These are phyloP conservation scores for Psophocarpus tetragonolobus DNA, from an alignment of 306 rosid species.

Conservation along the genomic window DNA sequence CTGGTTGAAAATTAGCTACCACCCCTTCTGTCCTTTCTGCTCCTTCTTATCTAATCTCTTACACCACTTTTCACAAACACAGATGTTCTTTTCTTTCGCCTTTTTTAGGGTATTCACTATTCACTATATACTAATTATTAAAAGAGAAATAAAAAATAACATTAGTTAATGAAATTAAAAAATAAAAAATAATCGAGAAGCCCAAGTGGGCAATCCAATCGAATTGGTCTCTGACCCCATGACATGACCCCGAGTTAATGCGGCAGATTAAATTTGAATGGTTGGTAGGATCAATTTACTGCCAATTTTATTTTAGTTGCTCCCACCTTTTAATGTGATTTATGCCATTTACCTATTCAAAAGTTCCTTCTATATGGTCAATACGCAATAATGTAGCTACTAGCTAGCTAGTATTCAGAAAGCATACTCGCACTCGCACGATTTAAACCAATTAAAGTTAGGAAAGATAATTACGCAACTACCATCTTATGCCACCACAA, in stretches of 20 bases:
- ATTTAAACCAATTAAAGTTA: neutral
- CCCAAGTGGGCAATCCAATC: slow-evolving; percentile 19
- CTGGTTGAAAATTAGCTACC: slow-evolving; percentile 38
- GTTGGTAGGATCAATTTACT: slow-evolving; percentile 58
- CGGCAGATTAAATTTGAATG: slow-evolving; percentile 52
- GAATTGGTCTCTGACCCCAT: slow-evolving; percentile 37
- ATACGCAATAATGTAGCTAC: slow-evolving; percentile 33
- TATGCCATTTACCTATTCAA: slow-evolving; percentile 34
- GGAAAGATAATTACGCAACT: neutral
- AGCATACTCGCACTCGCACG: slow-evolving; percentile 7
- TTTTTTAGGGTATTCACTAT: neutral
- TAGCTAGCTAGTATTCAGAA: neutral
- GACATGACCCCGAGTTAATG: slow-evolving; percentile 52
- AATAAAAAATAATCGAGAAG: too few species aligned
- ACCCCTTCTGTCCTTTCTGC: slow-evolving; percentile 43
- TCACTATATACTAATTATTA: too few species aligned
- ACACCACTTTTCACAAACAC: slow-evolving; percentile 14
- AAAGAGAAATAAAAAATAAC: too few species aligned
- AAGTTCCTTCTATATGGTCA: slow-evolving; percentile 24
- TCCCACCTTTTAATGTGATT: slow-evolving; percentile 45
- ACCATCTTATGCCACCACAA: slow-evolving; percentile 2
- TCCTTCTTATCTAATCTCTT: slow-evolving; percentile 22
- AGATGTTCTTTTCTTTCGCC: neutral
- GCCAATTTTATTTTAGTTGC: slow-evolving; percentile 35
- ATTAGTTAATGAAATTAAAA: too few species aligned